A percentile compares a stretch with the other conserved stretches of the same genome.
Evolutionary conservation across 2,329 filamentous ascomycete genomes (phyloP).

Genomic region (Talaromyces islandicus): DNA sequence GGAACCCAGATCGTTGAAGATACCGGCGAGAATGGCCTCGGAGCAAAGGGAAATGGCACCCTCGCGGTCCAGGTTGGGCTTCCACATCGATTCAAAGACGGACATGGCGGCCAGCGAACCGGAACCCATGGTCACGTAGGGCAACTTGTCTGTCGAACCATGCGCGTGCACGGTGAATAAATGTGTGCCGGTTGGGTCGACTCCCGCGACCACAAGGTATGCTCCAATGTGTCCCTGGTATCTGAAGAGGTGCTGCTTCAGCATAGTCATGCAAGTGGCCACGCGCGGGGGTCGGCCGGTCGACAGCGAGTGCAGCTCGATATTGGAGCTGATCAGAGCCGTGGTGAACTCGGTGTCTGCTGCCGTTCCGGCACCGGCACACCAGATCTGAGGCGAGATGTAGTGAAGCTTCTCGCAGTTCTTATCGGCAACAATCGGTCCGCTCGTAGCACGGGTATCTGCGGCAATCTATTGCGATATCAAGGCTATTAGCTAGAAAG

Average conservation of each 20-base stretch:
- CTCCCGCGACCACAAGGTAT: slow-evolving; percentile 93
- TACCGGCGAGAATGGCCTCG: slow-evolving; percentile 89
- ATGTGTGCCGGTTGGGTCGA: slow-evolving; percentile 89
- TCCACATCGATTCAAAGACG: slow-evolving; percentile 96
- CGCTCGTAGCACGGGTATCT: slow-evolving; percentile 94
- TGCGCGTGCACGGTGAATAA: slow-evolving; percentile 98
- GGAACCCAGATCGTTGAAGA: slow-evolving; percentile 96
- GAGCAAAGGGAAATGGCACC: slow-evolving; percentile 77
- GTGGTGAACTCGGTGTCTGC: slow-evolving; percentile 99
- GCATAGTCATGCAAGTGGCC: slow-evolving; percentile 98
- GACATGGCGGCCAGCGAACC: slow-evolving; percentile 96
- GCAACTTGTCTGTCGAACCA: slow-evolving; percentile 96
- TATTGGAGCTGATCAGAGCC: slow-evolving; percentile 94
- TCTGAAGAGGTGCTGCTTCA: slow-evolving; percentile 98
- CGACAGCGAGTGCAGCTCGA: slow-evolving; percentile 93
- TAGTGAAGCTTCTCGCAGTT: slow-evolving; percentile 99
- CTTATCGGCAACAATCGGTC: slow-evolving; percentile 99
- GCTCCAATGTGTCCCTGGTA: slow-evolving; percentile 97
- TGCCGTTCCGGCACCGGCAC: slow-evolving; percentile 92
- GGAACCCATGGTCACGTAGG: slow-evolving; percentile 98
- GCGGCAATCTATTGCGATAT: slow-evolving; percentile 68
- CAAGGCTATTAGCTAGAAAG: slow-evolving; percentile 14
- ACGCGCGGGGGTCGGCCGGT: slow-evolving; percentile 95
- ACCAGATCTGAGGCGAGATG: slow-evolving; percentile 98
- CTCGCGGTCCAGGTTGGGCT: slow-evolving; percentile 66